Evolutionary conservation across 202 grass and related monocot species (phyloP).

Genomic region (Elaeis oleifera): DNA sequence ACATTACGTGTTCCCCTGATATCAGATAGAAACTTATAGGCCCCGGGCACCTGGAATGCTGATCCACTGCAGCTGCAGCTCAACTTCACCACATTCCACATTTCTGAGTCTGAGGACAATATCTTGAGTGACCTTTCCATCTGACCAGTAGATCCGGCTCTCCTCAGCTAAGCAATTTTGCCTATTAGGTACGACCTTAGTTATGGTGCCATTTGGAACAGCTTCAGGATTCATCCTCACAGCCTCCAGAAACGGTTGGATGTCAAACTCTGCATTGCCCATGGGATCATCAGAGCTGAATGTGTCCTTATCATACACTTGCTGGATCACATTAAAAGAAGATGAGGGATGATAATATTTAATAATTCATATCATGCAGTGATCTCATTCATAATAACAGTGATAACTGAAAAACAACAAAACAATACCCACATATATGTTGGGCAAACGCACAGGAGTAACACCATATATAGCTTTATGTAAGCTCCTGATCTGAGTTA

Average conservation of each 20-base stretch:
- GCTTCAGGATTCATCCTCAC: slow-evolving; percentile 42
- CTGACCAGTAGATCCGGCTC: slow-evolving; percentile 39
- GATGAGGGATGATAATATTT: no score
- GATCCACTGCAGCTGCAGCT: slow-evolving; percentile 65
- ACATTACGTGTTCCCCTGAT: no score
- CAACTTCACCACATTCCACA: slow-evolving; percentile 68
- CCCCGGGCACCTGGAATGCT: slow-evolving; percentile 40
- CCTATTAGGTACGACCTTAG: slow-evolving; percentile 38
- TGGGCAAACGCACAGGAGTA: no score
- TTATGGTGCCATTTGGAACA: slow-evolving; percentile 28
- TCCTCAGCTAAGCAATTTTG: slow-evolving; percentile 71
- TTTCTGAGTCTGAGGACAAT: slow-evolving; percentile 48
- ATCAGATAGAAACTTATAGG: slow-evolving; percentile 1
- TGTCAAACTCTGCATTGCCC: slow-evolving; percentile 71
- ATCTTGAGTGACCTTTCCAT: slow-evolving; percentile 61
- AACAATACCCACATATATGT: no score
- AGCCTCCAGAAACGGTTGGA: slow-evolving; percentile 42
- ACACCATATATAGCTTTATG: no score
- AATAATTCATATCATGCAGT: no score
- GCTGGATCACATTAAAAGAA: slow-evolving; percentile 20
- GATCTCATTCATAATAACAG: no score
- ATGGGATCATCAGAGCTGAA: slow-evolving; percentile 59
- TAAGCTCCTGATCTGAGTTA: no score
- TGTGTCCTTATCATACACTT: slow-evolving; percentile 74
- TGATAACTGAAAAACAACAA: no score